A percentile compares a stretch with the other conserved stretches of the same genome.
phyloP scores from a whole-genome alignment of 331 rosid genomes.

The Spiraea crenata region DNA sequence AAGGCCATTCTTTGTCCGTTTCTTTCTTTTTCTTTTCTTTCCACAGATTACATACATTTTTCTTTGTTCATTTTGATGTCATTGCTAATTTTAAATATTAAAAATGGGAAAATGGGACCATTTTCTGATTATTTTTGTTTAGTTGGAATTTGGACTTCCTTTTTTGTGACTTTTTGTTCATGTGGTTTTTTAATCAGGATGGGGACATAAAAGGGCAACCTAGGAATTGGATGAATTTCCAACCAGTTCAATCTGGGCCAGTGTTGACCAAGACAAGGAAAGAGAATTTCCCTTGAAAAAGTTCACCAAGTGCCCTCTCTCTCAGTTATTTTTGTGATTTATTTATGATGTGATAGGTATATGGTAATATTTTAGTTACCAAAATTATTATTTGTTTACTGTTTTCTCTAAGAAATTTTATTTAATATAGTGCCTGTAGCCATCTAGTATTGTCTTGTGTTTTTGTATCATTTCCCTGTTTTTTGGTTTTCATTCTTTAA shows the following conservation, averaged over 20 bases:
- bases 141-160: conserved; percentile 8
- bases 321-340: background rate
- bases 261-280: conserved; percentile 36
- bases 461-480: background rate
- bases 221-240: conserved; percentile 40
- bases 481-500: background rate
- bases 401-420: too few species aligned
- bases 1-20: conserved; percentile 29
- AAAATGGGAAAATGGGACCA: background rate
- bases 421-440: background rate
- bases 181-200: conserved; percentile 27
- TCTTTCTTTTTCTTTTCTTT: conserved; percentile 14
- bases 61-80: background rate
- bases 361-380: background rate
- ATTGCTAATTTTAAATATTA: background rate
- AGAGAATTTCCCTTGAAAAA: conserved; percentile 25
- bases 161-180: conserved; percentile 23
- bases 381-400: too few species aligned
- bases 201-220: conserved; percentile 44
- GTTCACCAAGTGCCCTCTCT: conserved; percentile 21
- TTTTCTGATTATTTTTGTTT: background rate
- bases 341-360: background rate
- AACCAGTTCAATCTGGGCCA: conserved; percentile 20
- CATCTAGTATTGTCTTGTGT: background rate
- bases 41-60: background rate